Evolutionary conservation across 805 yeast species (phyloP), one percentile per base, ranked within the genome.

Genomic region (Geotrichum ghanense): DNA sequence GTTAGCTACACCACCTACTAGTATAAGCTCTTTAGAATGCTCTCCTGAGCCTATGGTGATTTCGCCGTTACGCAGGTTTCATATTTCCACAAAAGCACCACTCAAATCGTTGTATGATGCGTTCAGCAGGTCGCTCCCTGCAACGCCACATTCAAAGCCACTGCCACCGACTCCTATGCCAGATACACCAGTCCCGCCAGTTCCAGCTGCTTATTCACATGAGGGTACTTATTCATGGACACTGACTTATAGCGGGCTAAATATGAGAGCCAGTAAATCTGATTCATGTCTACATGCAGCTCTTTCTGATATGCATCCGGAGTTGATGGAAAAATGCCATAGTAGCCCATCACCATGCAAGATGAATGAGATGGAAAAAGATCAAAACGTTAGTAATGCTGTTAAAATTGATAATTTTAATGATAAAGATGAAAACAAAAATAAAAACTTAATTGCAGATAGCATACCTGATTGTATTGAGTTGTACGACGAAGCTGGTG

Each of bases 301-400:
- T 31, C 37, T 31, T 12, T n/a, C 37, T 31, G 37, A n/a, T n/a
- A n/a, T n/a, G 48, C 20, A 22, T 45, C 48, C 23, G 40, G 42
- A 10, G 47, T 45, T 5, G 42, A 44, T 10, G 48, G 37, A 19
- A 45, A 45, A 10, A 22, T n/a, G 12, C 48, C 48, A 42, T 45
- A 45, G 19, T 45, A 44, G 35, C 40, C 40, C 5, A 44, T 17
- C 24, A 27, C 46, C 26, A 17, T 35, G 43, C 46, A 44, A 40
- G 17, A 44, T 16, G 46, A 21, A 20, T n/a, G 20, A n/a, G 42
- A 35, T 12, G 34, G n/a, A 14, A 9, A n/a, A 26, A 26, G n/a
- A 26, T 26, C 14, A 22, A 43, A n/a, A n/a, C n/a, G n/a, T n/a
- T n/a, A n/a, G n/a, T n/a, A n/a, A n/a, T n/a, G n/a, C n/a, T n/a